phyloP scores from a whole-genome alignment of 495 filamentous ascomycete genomes.

The Podospora bellae-mahoneyi region DNA sequence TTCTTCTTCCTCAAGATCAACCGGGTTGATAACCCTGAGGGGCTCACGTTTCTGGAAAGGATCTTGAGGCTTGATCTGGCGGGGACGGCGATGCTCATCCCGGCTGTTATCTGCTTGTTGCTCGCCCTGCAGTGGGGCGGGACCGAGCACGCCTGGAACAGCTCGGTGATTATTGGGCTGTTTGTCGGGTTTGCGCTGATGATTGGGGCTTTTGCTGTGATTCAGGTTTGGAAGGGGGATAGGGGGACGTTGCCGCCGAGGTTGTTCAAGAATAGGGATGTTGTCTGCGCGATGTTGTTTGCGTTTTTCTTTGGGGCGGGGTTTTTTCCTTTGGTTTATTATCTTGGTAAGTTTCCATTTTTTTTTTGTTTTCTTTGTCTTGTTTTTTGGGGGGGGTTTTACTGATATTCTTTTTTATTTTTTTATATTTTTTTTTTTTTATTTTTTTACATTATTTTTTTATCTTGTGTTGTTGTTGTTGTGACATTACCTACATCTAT shows the following conservation, averaged over 20 bases:
- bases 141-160: slow-evolving; percentile 50
- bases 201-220: slow-evolving; percentile 45
- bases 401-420: background rate
- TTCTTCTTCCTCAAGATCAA: slow-evolving; percentile 50
- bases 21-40: slow-evolving; percentile 31
- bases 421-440: background rate
- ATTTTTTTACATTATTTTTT: background rate
- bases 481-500: too few species aligned
- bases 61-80: slow-evolving; percentile 52
- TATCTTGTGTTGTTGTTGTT: too few species aligned
- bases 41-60: slow-evolving; percentile 34
- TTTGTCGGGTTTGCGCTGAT: slow-evolving; percentile 50
- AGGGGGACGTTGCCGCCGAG: slow-evolving; percentile 55
- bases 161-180: slow-evolving; percentile 42
- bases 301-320: slow-evolving; percentile 57
- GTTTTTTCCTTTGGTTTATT: slow-evolving; percentile 68
- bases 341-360: slow-evolving; percentile 52
- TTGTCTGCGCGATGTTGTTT: slow-evolving; percentile 53
- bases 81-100: slow-evolving; percentile 50
- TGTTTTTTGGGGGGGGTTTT: too few species aligned
- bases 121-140: slow-evolving; percentile 67
- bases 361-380: background rate
- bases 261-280: slow-evolving; percentile 54
- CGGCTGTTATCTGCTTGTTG: slow-evolving; percentile 53
- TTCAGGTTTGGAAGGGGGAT: slow-evolving; percentile 51